Evolutionary conservation across 352 stramenopile species (phyloP).

Genomic region (Peronospora destructor): DNA sequence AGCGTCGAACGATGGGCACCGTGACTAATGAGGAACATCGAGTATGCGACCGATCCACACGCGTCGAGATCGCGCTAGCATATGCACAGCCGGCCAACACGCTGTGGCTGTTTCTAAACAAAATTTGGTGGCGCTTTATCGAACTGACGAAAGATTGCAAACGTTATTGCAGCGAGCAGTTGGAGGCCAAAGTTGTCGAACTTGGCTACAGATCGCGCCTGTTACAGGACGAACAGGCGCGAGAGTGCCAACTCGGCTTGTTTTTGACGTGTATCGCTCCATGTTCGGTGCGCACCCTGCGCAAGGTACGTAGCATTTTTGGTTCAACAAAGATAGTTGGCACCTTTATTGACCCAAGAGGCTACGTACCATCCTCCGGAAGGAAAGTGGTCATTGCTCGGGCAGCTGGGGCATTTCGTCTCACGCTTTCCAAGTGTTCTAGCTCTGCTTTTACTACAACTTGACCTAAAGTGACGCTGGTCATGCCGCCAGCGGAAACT

Average conservation of each 20-base stretch:
- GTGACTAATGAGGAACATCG: conserved; percentile 18
- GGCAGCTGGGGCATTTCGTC: not conserved
- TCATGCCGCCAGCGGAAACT: not conserved
- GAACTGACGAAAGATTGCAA: conserved; percentile 7
- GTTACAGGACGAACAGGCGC: conserved; percentile 15
- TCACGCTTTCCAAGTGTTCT: not conserved
- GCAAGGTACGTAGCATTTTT: too few relatives aligned
- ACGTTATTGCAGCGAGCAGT: conserved; percentile 2
- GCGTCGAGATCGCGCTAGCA: conserved; percentile 11
- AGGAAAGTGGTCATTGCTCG: not conserved
- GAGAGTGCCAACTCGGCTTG: conserved; percentile 16
- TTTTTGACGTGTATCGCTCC: conserved; percentile 13
- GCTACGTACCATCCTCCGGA: too few relatives aligned
- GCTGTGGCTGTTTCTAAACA: not conserved
- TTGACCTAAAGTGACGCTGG: not conserved
- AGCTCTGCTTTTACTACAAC: not conserved
- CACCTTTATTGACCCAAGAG: too few relatives aligned
- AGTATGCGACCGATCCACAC: conserved; percentile 2
- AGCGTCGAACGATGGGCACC: conserved; percentile 15
- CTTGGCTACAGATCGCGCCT: conserved; percentile 21
- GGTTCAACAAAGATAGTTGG: too few relatives aligned
- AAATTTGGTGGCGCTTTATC: conserved; percentile 22
- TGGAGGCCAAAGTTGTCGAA: conserved; percentile 14
- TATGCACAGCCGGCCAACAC: not conserved
- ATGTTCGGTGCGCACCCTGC: conserved; percentile 16